These are phyloP conservation scores for Hypoxylon sp. DNA, from an alignment of 2,329 filamentous ascomycete species.

Conservation along the genomic window DNA sequence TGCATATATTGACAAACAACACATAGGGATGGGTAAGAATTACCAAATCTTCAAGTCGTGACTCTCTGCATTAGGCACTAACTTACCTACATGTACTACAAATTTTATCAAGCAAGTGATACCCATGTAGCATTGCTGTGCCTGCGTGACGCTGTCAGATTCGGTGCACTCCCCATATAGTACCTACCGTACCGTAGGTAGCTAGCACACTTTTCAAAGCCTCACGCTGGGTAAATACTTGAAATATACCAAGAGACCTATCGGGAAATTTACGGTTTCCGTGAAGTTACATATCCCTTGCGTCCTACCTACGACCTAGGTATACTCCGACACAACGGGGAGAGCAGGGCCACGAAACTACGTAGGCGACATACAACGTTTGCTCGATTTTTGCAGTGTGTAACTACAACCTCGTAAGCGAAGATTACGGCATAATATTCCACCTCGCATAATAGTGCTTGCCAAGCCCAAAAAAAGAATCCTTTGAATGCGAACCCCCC, in stretches of 20 bases:
- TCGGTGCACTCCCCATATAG: background rate
- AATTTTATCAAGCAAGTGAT: slow-evolving; percentile 25
- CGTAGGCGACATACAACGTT: background rate
- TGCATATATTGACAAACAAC: background rate
- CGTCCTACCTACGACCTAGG: background rate
- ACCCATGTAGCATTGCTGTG: slow-evolving; percentile 21
- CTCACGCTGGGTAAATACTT: background rate
- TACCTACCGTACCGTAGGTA: too few relatives aligned
- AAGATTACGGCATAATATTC: slow-evolving; percentile 16
- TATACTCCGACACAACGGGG: background rate
- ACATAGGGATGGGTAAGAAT: slow-evolving; percentile 23
- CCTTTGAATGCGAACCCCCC: slow-evolving; percentile 25
- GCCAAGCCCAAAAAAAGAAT: slow-evolving; percentile 24
- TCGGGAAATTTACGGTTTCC: background rate
- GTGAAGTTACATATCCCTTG: slow-evolving; percentile 2
- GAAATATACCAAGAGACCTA: background rate
- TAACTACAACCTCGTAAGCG: slow-evolving; percentile 21
- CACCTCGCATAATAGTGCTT: slow-evolving; percentile 1
- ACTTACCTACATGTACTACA: background rate
- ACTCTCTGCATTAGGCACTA: slow-evolving; percentile 12
- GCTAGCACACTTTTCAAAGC: background rate
- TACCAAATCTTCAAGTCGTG: slow-evolving; percentile 5
- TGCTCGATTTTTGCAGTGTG: slow-evolving; percentile 5
- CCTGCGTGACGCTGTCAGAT: slow-evolving; percentile 18
- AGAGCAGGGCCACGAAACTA: background rate